Base-by-base conservation (phyloP, 1,139 yeast genomes). In the Sugiyamaella sp. region DNA sequence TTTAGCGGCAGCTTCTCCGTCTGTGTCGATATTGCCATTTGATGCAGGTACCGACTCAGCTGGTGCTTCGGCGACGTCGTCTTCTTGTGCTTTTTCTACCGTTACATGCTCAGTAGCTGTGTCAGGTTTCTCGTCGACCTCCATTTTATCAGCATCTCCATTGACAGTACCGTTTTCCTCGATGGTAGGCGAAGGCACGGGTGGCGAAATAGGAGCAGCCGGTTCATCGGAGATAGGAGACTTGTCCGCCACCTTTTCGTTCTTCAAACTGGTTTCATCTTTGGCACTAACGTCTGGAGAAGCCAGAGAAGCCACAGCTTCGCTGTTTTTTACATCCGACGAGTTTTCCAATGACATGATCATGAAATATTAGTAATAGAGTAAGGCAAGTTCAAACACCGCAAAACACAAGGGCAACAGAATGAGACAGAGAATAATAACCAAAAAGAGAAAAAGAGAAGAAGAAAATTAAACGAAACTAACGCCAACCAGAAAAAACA, bases 181-280 rank as follows among this genome's bases (percentile, higher is more conserved):
- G 17, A 46, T 46, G 14, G 51, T 35, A 19, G 61, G 62, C 10
- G 62, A 58, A 4, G 62, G 61, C 25, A 58, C 54, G 5, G 62
- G 61, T 16, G 61, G 61, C 40, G 60, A 57, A 39, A 58, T 50
- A 14, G 62, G 62, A 10, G 56, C 60, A n/a, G 53, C 50, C 19
- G 47, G 51, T 21, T 42, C 50, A 45, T 46, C 52, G 12, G 44
- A 14, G 32, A 24, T 25, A 16, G 54, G 24, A 32, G 54, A 32
- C 20, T 41, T 46, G 19, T 46, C 53, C 14, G 49, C 27, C 22
- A 42, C 39, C 33, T 25, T 14, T n/a, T 25, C 44, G 17, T 27
- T 33, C 10, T 35, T 46, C 16, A 44, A 44, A 32, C 21, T 32
- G 4, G 29, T 16, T 12, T 44, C 47, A 20, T 44, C 47, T 33